Base-by-base conservation (phyloP, 495 filamentous ascomycete species). In the Talaromyces ruber region DNA sequence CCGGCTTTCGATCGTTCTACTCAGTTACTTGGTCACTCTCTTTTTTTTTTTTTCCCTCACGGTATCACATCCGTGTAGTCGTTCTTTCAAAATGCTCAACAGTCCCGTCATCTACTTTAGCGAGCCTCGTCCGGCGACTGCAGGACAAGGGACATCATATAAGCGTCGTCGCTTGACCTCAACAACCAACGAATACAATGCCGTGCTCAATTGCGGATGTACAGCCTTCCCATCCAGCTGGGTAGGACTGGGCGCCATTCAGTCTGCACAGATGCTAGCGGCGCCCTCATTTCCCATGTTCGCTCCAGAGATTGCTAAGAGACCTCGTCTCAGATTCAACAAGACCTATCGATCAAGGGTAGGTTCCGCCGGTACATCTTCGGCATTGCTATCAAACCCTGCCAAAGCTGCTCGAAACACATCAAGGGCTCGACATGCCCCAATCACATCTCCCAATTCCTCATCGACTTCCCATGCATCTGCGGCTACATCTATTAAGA, bases 261-360 rank as follows among this genome's bases (percentile, higher is more conserved):
- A 60, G 30, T 22, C 59, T 29, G 37, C 59, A 50, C 37, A 60
- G 25, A 51, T 51, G 26, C 59, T 60, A 21, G 45, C 43, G 8
- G 59, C 39, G 11, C 59, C 59, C 43, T 60, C 43, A 22, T 52
- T 25, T 34, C 59, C 59, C 16, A 52, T 21, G 6, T 24, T 60
- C 6, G 11, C 37, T 25, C 45, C 43, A 24, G 59, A 60, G 14
- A 21, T 24, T 11, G 18, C 29, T 4, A 28, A 29, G n/a, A 12
- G 7, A 25, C 5, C 59, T 34, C 25, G 18, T 5, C 45, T 30
- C 16, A 52, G 43, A 22, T 47, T 47, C n/a, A 34, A 26, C 24
- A 60, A 32, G 43, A 11, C 43, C 25, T 24, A 14, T 51, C 26
- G 22, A 54, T 54, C 22, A 9, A 25, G 28, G 51, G 22, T 11